phyloP scores from a whole-genome alignment of 768 basidiomycete species.

The Tricholoma terreum region DNA sequence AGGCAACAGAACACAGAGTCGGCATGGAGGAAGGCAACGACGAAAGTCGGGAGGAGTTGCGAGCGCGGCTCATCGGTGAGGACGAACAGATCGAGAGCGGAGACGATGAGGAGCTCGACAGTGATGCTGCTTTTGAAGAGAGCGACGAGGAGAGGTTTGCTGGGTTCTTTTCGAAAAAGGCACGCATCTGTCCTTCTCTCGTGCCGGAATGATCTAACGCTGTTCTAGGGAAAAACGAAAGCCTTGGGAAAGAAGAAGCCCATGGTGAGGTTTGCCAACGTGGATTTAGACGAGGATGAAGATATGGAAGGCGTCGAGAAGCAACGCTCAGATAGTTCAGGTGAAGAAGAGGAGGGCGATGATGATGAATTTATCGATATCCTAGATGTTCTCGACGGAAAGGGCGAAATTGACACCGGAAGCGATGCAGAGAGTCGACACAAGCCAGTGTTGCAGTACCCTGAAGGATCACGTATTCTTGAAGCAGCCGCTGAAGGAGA shows the following conservation, averaged over 20 bases:
- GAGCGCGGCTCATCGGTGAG: constrained; percentile 51
- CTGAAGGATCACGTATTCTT: constrained; percentile 7
- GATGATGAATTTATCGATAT: constrained; percentile 60
- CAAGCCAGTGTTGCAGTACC: constrained; percentile 8
- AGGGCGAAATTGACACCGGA: constrained; percentile 45
- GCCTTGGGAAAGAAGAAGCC: constrained; percentile 25
- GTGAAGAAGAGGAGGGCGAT: constrained; percentile 36
- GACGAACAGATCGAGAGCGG: constrained; percentile 54
- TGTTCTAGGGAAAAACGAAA: constrained; percentile 25
- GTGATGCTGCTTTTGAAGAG: constrained; percentile 81
- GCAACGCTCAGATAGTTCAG: constrained; percentile 35
- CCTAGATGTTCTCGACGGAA: constrained; percentile 65
- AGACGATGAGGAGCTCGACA: constrained; percentile 86
- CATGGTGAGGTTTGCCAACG: constrained; percentile 46
- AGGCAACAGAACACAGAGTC: constrained; percentile 39
- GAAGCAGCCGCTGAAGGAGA: constrained; percentile 29
- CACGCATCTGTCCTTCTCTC: constrained; percentile 22
- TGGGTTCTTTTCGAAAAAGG: constrained; percentile 52
- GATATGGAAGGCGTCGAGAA: constrained; percentile 17
- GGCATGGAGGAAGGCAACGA: constrained; percentile 40
- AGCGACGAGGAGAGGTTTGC: constrained; percentile 78
- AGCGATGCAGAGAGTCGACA: constrained; percentile 31
- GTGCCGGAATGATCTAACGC: constrained; percentile 5
- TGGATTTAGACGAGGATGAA: constrained; percentile 66
- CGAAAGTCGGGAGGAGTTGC: constrained; percentile 37